Evolutionary conservation across 108 stramenopile species (phyloP).

Genomic region (Cyclotella atomus): DNA sequence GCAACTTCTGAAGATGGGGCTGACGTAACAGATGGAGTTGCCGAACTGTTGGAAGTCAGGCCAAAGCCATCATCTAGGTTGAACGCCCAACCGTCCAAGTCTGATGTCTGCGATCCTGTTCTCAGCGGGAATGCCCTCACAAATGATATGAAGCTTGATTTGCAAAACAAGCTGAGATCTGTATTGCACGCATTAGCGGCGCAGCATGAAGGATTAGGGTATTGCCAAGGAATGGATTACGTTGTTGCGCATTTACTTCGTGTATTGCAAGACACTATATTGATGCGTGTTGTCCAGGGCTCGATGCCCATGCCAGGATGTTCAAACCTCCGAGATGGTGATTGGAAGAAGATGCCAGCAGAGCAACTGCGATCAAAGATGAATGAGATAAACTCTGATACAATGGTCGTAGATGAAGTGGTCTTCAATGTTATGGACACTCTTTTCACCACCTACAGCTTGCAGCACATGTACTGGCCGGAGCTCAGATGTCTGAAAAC

Average conservation of each 20-base stretch:
- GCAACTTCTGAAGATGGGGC: slow-evolving; percentile 11
- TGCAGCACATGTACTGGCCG: slow-evolving; percentile 89
- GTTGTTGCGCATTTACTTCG: slow-evolving; percentile 88
- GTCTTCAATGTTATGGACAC: slow-evolving; percentile 83
- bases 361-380: slow-evolving; percentile 41
- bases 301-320: slow-evolving; percentile 49
- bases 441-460: slow-evolving; percentile 79
- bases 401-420: slow-evolving; percentile 77
- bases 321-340: neutral
- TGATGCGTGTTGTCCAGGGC: slow-evolving; percentile 61
- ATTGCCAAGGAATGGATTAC: slow-evolving; percentile 94
- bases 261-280: slow-evolving; percentile 84
- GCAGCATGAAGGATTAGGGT: slow-evolving; percentile 79
- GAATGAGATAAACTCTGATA: slow-evolving; percentile 47
- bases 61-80: slow-evolving; percentile 24
- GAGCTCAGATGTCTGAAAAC: slow-evolving; percentile 88
- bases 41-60: slow-evolving; percentile 17
- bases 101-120: slow-evolving; percentile 62
- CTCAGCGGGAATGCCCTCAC: slow-evolving; percentile 79
- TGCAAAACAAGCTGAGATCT: slow-evolving; percentile 80
- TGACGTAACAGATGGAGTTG: slow-evolving; percentile 8
- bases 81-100: slow-evolving; percentile 25
- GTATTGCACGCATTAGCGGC: slow-evolving; percentile 84
- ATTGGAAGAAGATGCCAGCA: slow-evolving; percentile 41
- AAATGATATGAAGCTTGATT: slow-evolving; percentile 72